phyloP scores from a whole-genome alignment of 1,284 basidiomycete species.

The Puccinia coronata region DNA sequence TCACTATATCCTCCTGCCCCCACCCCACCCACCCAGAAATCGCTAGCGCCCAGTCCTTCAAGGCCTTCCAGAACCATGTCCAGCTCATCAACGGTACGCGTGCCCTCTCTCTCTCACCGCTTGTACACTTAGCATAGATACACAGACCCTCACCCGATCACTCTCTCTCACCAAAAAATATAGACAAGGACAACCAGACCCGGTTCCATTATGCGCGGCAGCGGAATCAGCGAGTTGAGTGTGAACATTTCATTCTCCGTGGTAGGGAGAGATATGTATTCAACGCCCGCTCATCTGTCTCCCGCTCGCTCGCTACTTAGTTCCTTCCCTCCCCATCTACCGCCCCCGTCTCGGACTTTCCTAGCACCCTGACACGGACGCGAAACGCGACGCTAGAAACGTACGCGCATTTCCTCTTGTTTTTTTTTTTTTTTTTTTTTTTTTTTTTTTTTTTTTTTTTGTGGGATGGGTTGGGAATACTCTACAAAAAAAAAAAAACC shows the following conservation, averaged over 20 bases:
- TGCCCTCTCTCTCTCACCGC: too few relatives aligned
- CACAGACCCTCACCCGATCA: neutral
- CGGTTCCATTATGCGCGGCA: neutral
- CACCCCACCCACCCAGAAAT: neutral
- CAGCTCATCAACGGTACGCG: constrained; percentile 9
- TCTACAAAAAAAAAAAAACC: too few relatives aligned
- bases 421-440: too few relatives aligned
- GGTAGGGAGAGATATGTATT: too few relatives aligned
- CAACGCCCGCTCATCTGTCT: too few relatives aligned
- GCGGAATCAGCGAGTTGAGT: neutral
- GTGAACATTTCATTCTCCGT: neutral
- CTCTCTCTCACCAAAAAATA: neutral
- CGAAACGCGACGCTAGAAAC: constrained; percentile 7
- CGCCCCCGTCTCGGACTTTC: neutral
- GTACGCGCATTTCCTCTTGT: neutral
- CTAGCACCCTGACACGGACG: neutral
- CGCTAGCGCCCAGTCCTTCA: neutral
- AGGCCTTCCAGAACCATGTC: neutral
- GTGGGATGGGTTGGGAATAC: too few relatives aligned
- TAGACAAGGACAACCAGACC: constrained; percentile 9
- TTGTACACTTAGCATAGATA: neutral
- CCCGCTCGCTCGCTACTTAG: neutral
- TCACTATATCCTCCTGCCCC: neutral
- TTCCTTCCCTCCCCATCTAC: neutral
- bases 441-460: too few relatives aligned